phyloP scores from a whole-genome alignment of 148 eudicot species.

The Rhododendron mucronatum region DNA sequence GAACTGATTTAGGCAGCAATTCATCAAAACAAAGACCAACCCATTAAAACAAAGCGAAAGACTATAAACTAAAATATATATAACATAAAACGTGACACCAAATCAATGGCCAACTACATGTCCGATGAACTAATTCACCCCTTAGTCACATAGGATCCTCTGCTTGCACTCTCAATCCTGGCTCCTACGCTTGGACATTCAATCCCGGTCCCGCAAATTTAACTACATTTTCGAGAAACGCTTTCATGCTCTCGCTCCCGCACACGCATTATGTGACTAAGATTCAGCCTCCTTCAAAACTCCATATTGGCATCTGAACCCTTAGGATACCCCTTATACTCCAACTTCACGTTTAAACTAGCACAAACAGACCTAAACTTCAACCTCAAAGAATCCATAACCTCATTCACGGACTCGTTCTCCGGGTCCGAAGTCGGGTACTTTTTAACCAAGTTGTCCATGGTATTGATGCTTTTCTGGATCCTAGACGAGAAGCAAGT shows the following conservation, averaged over 20 bases:
- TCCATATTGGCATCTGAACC: slow-evolving; percentile 33
- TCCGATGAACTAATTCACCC: background rate
- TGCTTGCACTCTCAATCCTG: background rate
- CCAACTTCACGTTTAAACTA: slow-evolving; percentile 62
- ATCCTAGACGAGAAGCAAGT: slow-evolving; percentile 47
- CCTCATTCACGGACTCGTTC: slow-evolving; percentile 48
- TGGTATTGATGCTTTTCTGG: slow-evolving; percentile 38
- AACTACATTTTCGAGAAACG: background rate
- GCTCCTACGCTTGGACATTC: background rate
- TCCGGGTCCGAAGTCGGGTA: slow-evolving; percentile 61
- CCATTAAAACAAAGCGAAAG: background rate
- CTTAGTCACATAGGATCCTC: background rate
- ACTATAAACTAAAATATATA: background rate
- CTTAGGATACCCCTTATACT: slow-evolving; percentile 63
- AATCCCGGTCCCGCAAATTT: background rate
- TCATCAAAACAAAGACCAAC: background rate
- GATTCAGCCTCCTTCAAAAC: slow-evolving; percentile 23
- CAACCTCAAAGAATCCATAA: slow-evolving; percentile 48
- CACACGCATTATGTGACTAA: background rate
- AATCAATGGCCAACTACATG: background rate
- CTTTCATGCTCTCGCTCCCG: background rate
- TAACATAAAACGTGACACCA: background rate
- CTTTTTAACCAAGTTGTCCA: slow-evolving; percentile 46
- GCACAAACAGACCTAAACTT: slow-evolving; percentile 70
- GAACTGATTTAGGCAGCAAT: background rate